These are phyloP conservation scores for Ophiostoma sp. DNA, from an alignment of 2,329 filamentous ascomycete genomes.

Conservation along the genomic window DNA sequence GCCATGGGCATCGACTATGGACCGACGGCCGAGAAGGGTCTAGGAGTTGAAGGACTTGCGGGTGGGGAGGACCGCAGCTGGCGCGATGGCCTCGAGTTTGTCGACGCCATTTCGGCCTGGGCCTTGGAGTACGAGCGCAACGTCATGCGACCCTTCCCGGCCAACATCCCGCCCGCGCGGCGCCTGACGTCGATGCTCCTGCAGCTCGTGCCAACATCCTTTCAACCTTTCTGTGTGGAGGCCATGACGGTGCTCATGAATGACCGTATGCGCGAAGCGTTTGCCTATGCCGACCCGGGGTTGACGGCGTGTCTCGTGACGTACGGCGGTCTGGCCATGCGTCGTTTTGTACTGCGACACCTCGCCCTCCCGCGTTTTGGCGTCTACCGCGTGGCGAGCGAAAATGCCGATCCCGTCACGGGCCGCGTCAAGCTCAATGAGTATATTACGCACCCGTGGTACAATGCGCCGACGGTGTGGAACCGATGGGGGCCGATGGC, in stretches of 20 bases:
- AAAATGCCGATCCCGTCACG: conserved; percentile 51
- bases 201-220: conserved; percentile 50
- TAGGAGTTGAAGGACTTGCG: conserved; percentile 37
- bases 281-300: conserved; percentile 53
- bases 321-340: conserved; percentile 49
- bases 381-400: conserved; percentile 42
- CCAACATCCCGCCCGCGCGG: conserved; percentile 55
- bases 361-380: conserved; percentile 59
- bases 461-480: conserved; percentile 59
- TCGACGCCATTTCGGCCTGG: conserved; percentile 51
- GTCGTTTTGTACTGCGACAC: conserved; percentile 58
- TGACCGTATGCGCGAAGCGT: conserved; percentile 62
- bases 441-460: conserved; percentile 66
- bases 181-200: conserved; percentile 63
- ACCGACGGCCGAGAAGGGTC: background rate
- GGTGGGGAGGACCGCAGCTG: conserved; percentile 41
- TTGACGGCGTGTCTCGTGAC: conserved; percentile 43
- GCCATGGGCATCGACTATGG: conserved; percentile 63
- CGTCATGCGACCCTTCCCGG: conserved; percentile 55
- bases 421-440: conserved; percentile 51
- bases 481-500: conserved; percentile 62
- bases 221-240: conserved; percentile 50
- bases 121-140: conserved; percentile 58
- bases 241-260: conserved; percentile 63
- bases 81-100: conserved; percentile 54